Base-by-base conservation (phyloP, 2,329 filamentous ascomycete species). In the Calonectria crousiana region DNA sequence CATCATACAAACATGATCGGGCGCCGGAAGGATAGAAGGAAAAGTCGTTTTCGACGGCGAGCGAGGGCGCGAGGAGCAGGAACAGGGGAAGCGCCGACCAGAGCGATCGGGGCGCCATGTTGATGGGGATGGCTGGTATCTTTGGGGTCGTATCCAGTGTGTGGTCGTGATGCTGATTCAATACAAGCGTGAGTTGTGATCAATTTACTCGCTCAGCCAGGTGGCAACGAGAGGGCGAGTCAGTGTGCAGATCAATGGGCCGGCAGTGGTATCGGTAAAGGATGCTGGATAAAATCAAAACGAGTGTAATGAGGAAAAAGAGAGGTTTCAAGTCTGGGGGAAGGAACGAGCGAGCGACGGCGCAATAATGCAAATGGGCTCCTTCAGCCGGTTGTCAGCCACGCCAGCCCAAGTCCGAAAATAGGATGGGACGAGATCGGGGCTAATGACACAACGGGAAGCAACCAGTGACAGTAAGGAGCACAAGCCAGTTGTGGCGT, bases 1-100 rank as follows among this genome's bases (percentile, higher is more conserved):
- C 83, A 20, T 83, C 62, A 75, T 85, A 80, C 1, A 91, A 82
- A 72, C 89, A 91, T 10, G 78, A 9, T 71, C 87, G 78, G 10
- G 83, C 66, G 56, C 76, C 76, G 8, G 69, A n/a, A 10, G 83
- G 81, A 71, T 86, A 86, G 70, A 84, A 81, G 62, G 75, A 75
- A 72, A 86, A 85, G 77, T 84, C 76, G 70, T 82, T 82, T 18
- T 82, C 36, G 71, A 82, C 72, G 20, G 79, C 78, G 58, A 77
- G 74, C 11, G 77, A 75, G 60, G 78, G 72, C 65, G 77, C 38
- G 56, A 83, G 66, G 58, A 82, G 69, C 53, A 82, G 73, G 58
- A 87, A 70, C 78, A 86, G 71, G 70, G 85, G 56, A 36, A 74
- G 69, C 8, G 65, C 52, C 20, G 71, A 71, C 67, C 67, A 77